phyloP scores from a whole-genome alignment of 192 early-diverging fungal genomes.

The Neocallimastix lanati region DNA sequence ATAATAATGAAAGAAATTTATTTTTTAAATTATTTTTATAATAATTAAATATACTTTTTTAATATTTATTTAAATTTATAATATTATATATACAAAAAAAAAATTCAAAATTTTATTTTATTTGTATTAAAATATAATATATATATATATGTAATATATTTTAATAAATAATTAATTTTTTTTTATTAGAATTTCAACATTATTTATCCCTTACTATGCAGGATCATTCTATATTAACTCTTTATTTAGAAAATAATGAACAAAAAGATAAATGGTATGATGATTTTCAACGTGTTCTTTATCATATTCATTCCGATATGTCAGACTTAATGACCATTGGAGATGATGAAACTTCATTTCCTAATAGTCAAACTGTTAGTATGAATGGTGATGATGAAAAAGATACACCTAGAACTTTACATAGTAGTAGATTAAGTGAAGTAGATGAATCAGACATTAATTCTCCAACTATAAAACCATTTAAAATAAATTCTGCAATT shows the following conservation, averaged over 20 bases:
- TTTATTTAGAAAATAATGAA: neutral
- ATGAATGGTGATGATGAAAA: neutral
- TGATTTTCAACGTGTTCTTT: neutral
- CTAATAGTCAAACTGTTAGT: neutral
- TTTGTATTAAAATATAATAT: too few species aligned
- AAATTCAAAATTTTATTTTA: too few species aligned
- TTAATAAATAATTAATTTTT: too few species aligned
- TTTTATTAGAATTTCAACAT: neutral
- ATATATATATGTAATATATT: too few species aligned
- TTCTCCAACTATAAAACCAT: neutral
- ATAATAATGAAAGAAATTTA: too few species aligned
- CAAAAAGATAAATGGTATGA: neutral
- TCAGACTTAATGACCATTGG: neutral
- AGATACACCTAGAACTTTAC: neutral
- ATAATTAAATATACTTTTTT: too few species aligned
- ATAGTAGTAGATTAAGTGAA: neutral
- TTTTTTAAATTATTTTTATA: too few species aligned
- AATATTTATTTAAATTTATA: too few species aligned
- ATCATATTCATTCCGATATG: neutral
- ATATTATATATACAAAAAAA: too few species aligned
- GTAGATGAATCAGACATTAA: neutral
- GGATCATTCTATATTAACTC: neutral
- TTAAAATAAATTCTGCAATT: neutral
- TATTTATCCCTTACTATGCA: neutral
- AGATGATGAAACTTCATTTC: neutral